A percentile compares a stretch with the other conserved stretches of the same genome.
Evolutionary conservation across 768 basidiomycete genomes (phyloP).

Genomic region (Leucocoprinus leucothites): DNA sequence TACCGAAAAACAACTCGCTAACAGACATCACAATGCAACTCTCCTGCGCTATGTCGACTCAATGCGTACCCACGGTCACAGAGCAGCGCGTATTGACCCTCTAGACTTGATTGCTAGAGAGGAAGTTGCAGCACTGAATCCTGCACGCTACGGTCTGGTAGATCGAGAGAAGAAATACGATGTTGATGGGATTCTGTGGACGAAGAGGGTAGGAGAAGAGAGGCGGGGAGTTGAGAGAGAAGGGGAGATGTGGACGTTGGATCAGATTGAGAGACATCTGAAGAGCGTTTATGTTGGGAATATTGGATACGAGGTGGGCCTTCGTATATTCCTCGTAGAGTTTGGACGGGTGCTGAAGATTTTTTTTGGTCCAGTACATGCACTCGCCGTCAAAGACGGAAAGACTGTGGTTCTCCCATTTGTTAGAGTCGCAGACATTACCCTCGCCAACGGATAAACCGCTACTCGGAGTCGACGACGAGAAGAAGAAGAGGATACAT

Average conservation of each 20-base stretch:
- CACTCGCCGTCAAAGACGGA: conserved; percentile 85
- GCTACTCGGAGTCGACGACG: conserved; percentile 24
- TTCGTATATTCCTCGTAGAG: background rate
- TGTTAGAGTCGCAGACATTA: conserved; percentile 64
- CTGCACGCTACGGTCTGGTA: conserved; percentile 69
- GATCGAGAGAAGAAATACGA: conserved; percentile 56
- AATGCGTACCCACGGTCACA: conserved; percentile 80
- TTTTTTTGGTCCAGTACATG: conserved; percentile 52
- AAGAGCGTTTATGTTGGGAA: conserved; percentile 75
- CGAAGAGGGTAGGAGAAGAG: conserved; percentile 38
- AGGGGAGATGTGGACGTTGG: conserved; percentile 60
- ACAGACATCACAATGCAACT: conserved; percentile 70
- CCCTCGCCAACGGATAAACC: conserved; percentile 32
- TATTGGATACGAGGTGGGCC: conserved; percentile 77
- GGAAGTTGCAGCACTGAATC: conserved; percentile 71
- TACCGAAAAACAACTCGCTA: conserved; percentile 59
- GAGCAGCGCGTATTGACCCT: conserved; percentile 85
- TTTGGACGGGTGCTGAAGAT: background rate
- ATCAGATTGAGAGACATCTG: conserved; percentile 68
- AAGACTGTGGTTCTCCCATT: conserved; percentile 84
- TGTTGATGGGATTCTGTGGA: conserved; percentile 83
- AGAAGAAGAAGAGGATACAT: conserved; percentile 57
- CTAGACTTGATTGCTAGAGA: conserved; percentile 85
- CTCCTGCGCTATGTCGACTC: conserved; percentile 88
- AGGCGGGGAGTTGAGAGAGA: conserved; percentile 14